Conservation (phyloP, 78 protist species). For the Creolimax fragrantissima region DNA sequence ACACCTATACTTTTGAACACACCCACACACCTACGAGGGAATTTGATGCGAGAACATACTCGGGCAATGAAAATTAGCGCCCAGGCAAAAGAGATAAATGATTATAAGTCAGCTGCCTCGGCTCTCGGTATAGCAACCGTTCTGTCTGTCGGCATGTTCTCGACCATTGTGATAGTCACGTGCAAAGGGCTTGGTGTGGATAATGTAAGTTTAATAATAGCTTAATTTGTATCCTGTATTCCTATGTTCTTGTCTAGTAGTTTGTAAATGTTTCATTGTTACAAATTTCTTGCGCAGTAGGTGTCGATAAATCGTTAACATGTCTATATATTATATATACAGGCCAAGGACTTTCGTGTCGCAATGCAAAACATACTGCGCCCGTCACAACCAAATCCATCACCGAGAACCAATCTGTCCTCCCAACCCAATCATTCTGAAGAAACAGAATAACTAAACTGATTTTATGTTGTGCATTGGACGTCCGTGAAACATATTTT, state of each 20-base stretch:
- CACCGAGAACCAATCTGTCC: no score
- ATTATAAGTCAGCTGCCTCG: background rate
- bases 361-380: no score
- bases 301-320: no score
- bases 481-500: no score
- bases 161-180: background rate
- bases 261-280: background rate
- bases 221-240: background rate
- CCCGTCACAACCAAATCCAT: no score
- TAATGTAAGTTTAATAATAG: background rate
- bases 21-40: background rate
- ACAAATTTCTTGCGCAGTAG: no score
- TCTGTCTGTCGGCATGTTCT: background rate
- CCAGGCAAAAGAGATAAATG: background rate
- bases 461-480: no score
- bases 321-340: no score
- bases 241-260: background rate
- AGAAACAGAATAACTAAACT: no score
- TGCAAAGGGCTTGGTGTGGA: background rate
- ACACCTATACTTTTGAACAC: background rate
- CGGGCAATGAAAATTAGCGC: background rate
- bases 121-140: background rate
- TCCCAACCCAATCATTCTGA: no score
- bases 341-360: no score
- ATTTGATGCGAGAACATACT: background rate